Conservation (phyloP, 2,329 filamentous ascomycete genomes). For the Fusarium napiforme region DNA sequence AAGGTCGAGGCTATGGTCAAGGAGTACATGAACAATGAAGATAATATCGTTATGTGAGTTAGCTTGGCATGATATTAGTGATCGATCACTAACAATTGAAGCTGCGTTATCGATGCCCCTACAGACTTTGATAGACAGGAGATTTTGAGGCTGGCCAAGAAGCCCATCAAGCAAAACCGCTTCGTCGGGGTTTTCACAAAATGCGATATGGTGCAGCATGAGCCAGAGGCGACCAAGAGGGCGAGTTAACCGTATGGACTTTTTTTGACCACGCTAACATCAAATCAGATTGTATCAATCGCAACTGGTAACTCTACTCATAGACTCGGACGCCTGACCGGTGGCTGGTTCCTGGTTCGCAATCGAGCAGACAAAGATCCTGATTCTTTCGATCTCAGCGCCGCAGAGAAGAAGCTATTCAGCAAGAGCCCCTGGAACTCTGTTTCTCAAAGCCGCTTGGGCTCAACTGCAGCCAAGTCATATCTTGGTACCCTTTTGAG, state of each 20-base stretch:
- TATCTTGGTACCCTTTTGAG: conserved; percentile 48
- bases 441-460: conserved; percentile 40
- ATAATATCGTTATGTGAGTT: conserved; percentile 54
- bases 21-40: conserved; percentile 50
- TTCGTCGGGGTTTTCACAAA: conserved; percentile 54
- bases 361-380: conserved; percentile 45
- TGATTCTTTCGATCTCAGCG: conserved; percentile 40
- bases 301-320: conserved; percentile 6
- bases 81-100: conserved; percentile 5
- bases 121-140: conserved; percentile 47
- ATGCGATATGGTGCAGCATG: conserved; percentile 45
- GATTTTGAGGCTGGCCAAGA: conserved; percentile 44
- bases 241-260: not conserved
- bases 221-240: conserved; percentile 15
- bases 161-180: conserved; percentile 43
- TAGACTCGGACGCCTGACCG: conserved; percentile 1
- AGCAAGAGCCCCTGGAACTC: conserved; percentile 43
- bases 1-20: conserved; percentile 48
- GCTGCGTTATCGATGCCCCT: conserved; percentile 50
- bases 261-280: not conserved
- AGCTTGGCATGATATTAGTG: rapidly evolving
- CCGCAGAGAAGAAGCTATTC: conserved; percentile 47
- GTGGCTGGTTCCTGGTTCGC: conserved; percentile 52
- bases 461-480: conserved; percentile 45
- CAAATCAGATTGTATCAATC: conserved; percentile 21